Conservation (phyloP, 345 rosid genomes). For the Eutrema heterophyllum region DNA sequence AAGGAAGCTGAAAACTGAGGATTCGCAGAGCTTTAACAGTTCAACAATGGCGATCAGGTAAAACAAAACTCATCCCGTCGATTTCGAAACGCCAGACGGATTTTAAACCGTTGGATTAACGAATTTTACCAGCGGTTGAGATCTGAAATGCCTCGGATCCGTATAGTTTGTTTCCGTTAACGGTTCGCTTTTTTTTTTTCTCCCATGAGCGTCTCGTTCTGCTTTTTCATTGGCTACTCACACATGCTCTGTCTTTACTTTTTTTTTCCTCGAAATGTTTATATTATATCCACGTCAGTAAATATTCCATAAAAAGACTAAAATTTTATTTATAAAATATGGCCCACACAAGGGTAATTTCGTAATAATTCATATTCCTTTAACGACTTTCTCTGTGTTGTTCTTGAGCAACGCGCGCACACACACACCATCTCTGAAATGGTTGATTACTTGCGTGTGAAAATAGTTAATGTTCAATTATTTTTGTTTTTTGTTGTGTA, state of each 20-base stretch:
- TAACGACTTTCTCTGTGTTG: neutral
- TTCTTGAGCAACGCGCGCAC: neutral
- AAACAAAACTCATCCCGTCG: neutral
- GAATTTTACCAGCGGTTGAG: neutral
- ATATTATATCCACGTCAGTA: neutral
- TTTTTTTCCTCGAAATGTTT: neutral
- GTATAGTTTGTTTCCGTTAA: neutral
- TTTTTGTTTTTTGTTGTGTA: neutral
- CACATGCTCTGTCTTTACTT: neutral
- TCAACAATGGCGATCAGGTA: neutral
- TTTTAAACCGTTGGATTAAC: neutral
- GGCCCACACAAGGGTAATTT: neutral
- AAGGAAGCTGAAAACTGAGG: constrained; percentile 24
- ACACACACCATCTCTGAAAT: neutral
- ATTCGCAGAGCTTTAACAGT: constrained; percentile 4
- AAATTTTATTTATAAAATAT: neutral
- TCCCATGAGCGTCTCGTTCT: neutral
- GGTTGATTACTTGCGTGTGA: neutral
- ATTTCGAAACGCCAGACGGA: neutral
- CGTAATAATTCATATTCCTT: neutral
- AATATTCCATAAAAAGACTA: neutral
- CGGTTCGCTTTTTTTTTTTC: too few species aligned
- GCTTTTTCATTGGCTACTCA: neutral
- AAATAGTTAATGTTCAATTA: neutral
- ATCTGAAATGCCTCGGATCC: neutral